A percentile compares a stretch with the other conserved stretches of the same genome.
These are phyloP conservation scores for Sporothrix sp. DNA, from an alignment of 2,329 filamentous ascomycete genomes.

Conservation along the genomic window DNA sequence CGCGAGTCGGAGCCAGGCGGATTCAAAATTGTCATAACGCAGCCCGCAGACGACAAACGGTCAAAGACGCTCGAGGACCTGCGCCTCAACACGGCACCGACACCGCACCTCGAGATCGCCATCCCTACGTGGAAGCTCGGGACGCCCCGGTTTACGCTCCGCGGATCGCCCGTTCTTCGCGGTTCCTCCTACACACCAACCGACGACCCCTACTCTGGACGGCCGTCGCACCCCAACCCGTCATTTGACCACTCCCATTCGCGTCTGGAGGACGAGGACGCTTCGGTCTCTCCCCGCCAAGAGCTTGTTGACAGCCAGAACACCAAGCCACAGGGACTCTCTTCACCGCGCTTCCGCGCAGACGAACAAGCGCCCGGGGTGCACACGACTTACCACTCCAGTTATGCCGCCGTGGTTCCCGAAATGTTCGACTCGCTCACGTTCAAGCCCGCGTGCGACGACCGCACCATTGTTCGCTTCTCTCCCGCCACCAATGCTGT, in stretches of 20 bases:
- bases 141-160: constrained; percentile 66
- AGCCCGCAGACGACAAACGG: constrained; percentile 46
- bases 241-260: constrained; percentile 25
- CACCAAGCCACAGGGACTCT: neutral
- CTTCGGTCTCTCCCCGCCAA: constrained; percentile 9
- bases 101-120: constrained; percentile 49
- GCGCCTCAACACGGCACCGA: constrained; percentile 26
- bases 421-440: constrained; percentile 76
- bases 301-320: constrained; percentile 4
- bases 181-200: constrained; percentile 72
- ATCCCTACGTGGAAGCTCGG: constrained; percentile 82
- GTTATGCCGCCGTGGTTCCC: constrained; percentile 50
- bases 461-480: constrained; percentile 74
- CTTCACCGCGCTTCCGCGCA: constrained; percentile 27
- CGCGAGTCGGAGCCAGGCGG: constrained; percentile 53
- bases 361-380: neutral
- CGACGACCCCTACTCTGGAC: constrained; percentile 59
- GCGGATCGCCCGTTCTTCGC: constrained; percentile 66
- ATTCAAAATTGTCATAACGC: constrained; percentile 72
- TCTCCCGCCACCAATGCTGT: constrained; percentile 62
- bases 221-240: constrained; percentile 26
- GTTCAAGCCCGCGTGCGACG: constrained; percentile 67
- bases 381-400: constrained; percentile 33
- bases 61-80: constrained; percentile 55
- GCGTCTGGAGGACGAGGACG: constrained; percentile 25